Conservation (phyloP, 2,329 filamentous ascomycete species). For the Thielaviopsis punctulata region DNA sequence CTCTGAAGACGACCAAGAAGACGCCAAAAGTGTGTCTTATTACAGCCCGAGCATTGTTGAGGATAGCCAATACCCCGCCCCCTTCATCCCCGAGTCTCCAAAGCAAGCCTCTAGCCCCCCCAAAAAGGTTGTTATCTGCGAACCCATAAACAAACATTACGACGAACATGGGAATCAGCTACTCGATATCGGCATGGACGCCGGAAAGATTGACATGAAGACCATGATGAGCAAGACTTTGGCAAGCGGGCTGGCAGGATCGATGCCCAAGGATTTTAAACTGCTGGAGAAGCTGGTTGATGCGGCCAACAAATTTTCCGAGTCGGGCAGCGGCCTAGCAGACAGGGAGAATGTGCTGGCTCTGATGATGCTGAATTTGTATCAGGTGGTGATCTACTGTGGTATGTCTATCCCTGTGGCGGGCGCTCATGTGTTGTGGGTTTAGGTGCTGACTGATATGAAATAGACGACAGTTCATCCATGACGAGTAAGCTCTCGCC, state of each 20-base stretch:
- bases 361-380: not conserved
- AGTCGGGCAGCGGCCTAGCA: not conserved
- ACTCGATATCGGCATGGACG: not conserved
- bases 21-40: no score
- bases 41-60: no score
- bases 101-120: no score
- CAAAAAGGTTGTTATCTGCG: no score
- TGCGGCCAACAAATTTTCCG: not conserved
- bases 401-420: not conserved
- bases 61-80: no score
- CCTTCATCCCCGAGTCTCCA: no score
- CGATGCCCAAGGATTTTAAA: not conserved
- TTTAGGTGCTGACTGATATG: not conserved
- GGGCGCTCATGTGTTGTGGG: no score
- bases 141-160: no score
- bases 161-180: not conserved
- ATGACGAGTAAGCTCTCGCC: not conserved
- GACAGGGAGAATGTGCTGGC: not conserved
- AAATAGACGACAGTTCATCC: not conserved
- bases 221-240: not conserved
- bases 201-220: not conserved
- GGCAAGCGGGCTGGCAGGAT: not conserved
- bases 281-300: not conserved
- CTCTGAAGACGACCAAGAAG: no score
- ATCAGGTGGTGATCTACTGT: not conserved